Conservation (phyloP, 371 early-diverging fungal genomes). For the Coemansia linderi region DNA sequence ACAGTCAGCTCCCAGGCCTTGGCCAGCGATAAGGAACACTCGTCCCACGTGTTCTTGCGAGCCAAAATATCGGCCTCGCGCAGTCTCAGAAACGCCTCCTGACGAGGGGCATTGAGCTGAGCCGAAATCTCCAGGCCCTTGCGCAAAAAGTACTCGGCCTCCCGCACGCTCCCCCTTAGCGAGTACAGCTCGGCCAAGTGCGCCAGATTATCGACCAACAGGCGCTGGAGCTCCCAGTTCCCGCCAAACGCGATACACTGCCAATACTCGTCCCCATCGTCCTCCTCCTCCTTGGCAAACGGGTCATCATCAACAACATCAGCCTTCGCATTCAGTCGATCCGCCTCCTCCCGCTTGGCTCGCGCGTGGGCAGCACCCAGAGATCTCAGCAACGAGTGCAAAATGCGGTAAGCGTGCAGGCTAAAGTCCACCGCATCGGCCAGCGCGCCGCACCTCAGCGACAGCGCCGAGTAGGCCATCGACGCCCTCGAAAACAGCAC, state of each 20-base stretch:
- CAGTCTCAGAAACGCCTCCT: constrained; percentile 56
- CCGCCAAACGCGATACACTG: constrained; percentile 34
- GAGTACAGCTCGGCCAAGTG: constrained; percentile 62
- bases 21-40: constrained; percentile 52
- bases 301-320: constrained; percentile 27
- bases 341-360: constrained; percentile 1
- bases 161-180: constrained; percentile 66
- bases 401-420: constrained; percentile 41
- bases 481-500: constrained; percentile 30
- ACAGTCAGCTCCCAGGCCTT: constrained; percentile 22
- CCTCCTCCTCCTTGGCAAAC: constrained; percentile 19
- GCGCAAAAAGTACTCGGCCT: constrained; percentile 69
- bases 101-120: constrained; percentile 57
- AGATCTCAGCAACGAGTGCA: constrained; percentile 31
- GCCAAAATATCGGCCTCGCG: constrained; percentile 61
- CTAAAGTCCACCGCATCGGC: constrained; percentile 41
- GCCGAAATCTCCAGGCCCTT: constrained; percentile 63
- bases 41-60: constrained; percentile 56
- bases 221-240: constrained; percentile 50
- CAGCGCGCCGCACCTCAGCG: constrained; percentile 35
- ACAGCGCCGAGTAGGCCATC: constrained; percentile 30
- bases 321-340: background rate
- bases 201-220: constrained; percentile 56
- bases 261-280: background rate
- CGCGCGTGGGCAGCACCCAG: constrained; percentile 19